A percentile compares a stretch with the other conserved stretches of the same genome.
Evolutionary conservation across 1,284 basidiomycete genomes (phyloP).

Genomic region (Apiotrichum domesticum): DNA sequence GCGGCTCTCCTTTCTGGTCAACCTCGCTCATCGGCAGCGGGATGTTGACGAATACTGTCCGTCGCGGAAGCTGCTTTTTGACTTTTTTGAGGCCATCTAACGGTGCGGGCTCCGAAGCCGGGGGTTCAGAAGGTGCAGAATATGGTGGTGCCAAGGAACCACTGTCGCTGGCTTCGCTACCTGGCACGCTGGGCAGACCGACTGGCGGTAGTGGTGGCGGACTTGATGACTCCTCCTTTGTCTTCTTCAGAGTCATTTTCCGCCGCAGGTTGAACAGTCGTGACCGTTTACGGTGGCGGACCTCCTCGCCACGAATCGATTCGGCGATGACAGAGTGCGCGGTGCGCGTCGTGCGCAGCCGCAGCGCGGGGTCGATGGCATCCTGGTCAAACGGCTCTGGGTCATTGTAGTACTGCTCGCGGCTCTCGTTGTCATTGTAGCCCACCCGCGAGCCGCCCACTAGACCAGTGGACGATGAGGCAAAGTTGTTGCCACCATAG

Average conservation of each 20-base stretch:
- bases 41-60: conserved; percentile 74
- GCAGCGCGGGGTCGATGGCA: conserved; percentile 72
- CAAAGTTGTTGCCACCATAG: background rate
- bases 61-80: conserved; percentile 45
- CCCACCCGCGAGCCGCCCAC: background rate
- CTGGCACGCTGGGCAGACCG: background rate
- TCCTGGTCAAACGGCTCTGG: conserved; percentile 34
- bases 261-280: conserved; percentile 43
- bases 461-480: background rate
- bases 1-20: conserved; percentile 62
- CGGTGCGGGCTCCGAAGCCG: background rate
- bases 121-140: background rate
- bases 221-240: background rate
- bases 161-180: background rate
- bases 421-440: background rate
- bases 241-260: background rate
- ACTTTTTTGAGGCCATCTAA: conserved; percentile 10
- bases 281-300: conserved; percentile 54
- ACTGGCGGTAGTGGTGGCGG: background rate
- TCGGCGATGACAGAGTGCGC: conserved; percentile 83
- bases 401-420: background rate
- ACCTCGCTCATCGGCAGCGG: conserved; percentile 26
- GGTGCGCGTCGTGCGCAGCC: conserved; percentile 78
- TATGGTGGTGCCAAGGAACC: background rate
- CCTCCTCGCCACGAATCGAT: conserved; percentile 68